A percentile compares a stretch with the other conserved stretches of the same genome.
phyloP scores from a whole-genome alignment of 1,284 basidiomycete species.

The Rhodotorula sp. region DNA sequence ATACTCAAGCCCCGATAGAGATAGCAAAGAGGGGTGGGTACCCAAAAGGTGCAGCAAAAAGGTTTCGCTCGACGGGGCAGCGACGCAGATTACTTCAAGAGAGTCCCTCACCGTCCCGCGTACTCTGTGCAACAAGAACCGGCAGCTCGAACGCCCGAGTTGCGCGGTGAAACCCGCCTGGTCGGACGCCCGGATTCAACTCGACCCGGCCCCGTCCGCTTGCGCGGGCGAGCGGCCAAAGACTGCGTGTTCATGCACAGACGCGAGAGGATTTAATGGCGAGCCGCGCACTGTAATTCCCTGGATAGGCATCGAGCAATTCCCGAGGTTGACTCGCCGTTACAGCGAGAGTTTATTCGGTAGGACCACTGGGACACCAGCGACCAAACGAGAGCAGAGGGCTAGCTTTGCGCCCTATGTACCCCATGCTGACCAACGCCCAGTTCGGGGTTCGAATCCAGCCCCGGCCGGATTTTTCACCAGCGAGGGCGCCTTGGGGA shows the following conservation, averaged over 20 bases:
- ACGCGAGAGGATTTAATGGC: constrained; percentile 3
- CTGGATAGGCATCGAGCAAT: constrained; percentile 10
- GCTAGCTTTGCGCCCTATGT: neutral
- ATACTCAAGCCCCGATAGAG: no score
- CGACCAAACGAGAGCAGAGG: neutral
- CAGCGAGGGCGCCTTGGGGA: no score
- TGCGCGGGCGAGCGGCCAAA: neutral
- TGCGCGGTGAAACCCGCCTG: constrained; percentile 20
- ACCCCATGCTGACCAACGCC: neutral
- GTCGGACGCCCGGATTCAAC: constrained; percentile 1
- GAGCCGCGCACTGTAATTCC: constrained; percentile 16
- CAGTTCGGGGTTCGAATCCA: neutral
- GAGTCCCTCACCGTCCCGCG: constrained; percentile 13
- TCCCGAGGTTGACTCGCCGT: neutral
- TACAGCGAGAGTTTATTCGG: neutral
- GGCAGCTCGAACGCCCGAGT: neutral
- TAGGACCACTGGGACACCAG: neutral
- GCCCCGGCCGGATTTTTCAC: neutral
- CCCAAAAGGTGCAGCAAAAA: neutral
- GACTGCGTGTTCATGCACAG: constrained; percentile 16
- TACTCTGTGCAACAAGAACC: constrained; percentile 27
- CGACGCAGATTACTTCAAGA: constrained; percentile 15
- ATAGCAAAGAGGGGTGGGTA: neutral
- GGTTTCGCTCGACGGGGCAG: constrained; percentile 22
- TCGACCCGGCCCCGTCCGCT: neutral